These are phyloP conservation scores for Verticillium isaacii DNA, from an alignment of 2,329 filamentous ascomycete species.

Conservation along the genomic window DNA sequence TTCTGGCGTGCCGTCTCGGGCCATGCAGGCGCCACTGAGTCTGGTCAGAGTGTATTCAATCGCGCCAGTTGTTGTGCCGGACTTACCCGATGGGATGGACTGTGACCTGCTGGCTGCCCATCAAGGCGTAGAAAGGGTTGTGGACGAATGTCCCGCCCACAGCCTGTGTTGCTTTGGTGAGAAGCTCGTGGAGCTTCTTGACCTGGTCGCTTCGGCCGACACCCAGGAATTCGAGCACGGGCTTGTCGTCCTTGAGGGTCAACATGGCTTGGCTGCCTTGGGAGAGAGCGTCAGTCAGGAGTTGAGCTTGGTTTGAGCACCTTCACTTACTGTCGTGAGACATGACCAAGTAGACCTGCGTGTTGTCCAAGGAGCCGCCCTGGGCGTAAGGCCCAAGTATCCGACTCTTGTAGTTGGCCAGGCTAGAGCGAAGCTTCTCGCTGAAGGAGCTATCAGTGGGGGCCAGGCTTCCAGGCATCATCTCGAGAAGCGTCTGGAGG, in stretches of 20 bases:
- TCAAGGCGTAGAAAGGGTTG: conserved; percentile 51
- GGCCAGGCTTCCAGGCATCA: conserved; percentile 41
- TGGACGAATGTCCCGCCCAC: conserved; percentile 57
- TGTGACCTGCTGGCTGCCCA: conserved; percentile 55
- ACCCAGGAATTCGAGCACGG: conserved; percentile 54
- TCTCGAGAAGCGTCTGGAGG: conserved; percentile 52
- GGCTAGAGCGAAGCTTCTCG: conserved; percentile 36
- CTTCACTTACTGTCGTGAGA: conserved; percentile 51
- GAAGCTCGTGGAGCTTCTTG: conserved; percentile 42
- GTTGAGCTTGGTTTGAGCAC: background rate
- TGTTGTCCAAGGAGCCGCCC: conserved; percentile 52
- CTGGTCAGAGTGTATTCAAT: conserved; percentile 13
- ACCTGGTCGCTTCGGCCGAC: conserved; percentile 53
- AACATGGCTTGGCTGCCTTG: conserved; percentile 54
- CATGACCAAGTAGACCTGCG: conserved; percentile 63
- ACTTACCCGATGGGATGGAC: conserved; percentile 61
- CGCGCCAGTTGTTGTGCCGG: background rate
- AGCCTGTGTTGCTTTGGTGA: conserved; percentile 49
- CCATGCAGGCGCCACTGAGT: conserved; percentile 57
- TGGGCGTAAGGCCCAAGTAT: conserved; percentile 54
- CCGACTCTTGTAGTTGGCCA: conserved; percentile 46
- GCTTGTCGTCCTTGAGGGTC: conserved; percentile 54
- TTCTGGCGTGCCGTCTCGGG: conserved; percentile 48
- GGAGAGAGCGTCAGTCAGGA: background rate
- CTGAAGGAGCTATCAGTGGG: conserved; percentile 31